Base-by-base conservation (phyloP, 2,329 filamentous ascomycete species). In the Ophiostoma ulmi region DNA sequence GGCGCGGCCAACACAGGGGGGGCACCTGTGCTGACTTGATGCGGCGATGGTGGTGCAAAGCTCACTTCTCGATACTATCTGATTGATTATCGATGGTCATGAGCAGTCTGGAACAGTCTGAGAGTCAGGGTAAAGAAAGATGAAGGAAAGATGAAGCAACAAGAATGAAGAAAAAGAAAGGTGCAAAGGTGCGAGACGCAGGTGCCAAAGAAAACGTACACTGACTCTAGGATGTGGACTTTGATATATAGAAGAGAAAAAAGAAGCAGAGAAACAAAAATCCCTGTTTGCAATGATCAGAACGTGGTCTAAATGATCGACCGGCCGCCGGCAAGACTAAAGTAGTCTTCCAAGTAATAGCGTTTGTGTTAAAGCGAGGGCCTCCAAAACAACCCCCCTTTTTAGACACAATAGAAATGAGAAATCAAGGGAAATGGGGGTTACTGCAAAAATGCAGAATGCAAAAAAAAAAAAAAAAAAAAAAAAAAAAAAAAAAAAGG, bases 271-370 rank as follows among this genome's bases (percentile, higher is more conserved):
- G 35, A 39, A 31, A 26, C 44, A 67, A 6, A 48, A 26, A 39
- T 67, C 13, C 38, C 20, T 48, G 65, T 39, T 44, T 17, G 17
- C 38, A 67, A 67, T 58, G 52, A 26, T 20, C 63, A 22, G 67
- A 70, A 66, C 39, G 69, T 67, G 41, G 66, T 61, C 58, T 20
- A 17, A 69, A 68, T 61, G 67, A 72, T 73, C 70, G 70, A 71
- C 70, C 35, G 69, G 67, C 48, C 41, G 39, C 66, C 70, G 70
- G 70, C 63, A 69, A 69, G 70, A 69, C 72, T 72, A 74, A 70
- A 61, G 61, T 67, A 70, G 71, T 67, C 68, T 39, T 69, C 41
- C 70, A 71, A 64, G 31, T 58, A 64, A n/a, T 58, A 17, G 66
- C 66, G 65, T 70, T 65, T 26, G 44, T 48, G 68, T 63, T 38